phyloP scores from a whole-genome alignment of 2,329 filamentous ascomycete species.

The Stachybotrys elegans region DNA sequence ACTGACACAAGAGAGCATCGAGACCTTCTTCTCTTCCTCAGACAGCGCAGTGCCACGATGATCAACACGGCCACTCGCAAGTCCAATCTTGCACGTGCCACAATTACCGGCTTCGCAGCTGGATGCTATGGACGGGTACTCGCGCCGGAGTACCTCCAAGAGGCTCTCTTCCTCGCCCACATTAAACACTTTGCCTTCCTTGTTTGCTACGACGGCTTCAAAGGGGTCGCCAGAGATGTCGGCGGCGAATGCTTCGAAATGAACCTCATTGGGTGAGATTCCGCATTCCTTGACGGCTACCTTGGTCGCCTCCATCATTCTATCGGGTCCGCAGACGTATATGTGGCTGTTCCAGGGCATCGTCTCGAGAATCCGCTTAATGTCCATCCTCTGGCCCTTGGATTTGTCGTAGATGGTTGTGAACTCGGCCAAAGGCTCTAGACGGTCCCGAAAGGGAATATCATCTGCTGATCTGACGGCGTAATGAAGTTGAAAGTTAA shows the following conservation, averaged over 20 bases:
- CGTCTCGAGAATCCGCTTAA: conserved; percentile 41
- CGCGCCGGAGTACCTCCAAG: conserved; percentile 39
- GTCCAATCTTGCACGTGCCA: conserved; percentile 42
- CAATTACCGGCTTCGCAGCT: conserved; percentile 52
- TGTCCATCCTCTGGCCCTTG: conserved; percentile 46
- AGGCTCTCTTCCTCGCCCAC: conserved; percentile 45
- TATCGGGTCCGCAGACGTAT: conserved; percentile 55
- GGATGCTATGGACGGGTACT: conserved; percentile 38
- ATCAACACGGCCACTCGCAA: conserved; percentile 39
- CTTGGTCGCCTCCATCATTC: conserved; percentile 50
- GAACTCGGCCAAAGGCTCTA: conserved; percentile 35
- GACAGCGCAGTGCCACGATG: conserved; percentile 44
- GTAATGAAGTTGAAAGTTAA: conserved; percentile 51
- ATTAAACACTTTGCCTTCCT: conserved; percentile 31
- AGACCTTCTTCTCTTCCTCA: conserved; percentile 36
- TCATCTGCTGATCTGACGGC: conserved; percentile 48
- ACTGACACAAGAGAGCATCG: conserved; percentile 49
- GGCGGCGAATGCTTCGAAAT: conserved; percentile 56
- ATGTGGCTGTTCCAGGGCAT: conserved; percentile 51
- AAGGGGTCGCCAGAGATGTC: conserved; percentile 54
- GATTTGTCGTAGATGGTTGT: conserved; percentile 49
- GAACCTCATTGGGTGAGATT: conserved; percentile 46
- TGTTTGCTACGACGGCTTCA: conserved; percentile 45
- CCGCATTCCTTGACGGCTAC: conserved; percentile 33
- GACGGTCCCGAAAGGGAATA: conserved; percentile 46